phyloP scores from a whole-genome alignment of 441 rosid genomes.

The Manihot esculenta region DNA sequence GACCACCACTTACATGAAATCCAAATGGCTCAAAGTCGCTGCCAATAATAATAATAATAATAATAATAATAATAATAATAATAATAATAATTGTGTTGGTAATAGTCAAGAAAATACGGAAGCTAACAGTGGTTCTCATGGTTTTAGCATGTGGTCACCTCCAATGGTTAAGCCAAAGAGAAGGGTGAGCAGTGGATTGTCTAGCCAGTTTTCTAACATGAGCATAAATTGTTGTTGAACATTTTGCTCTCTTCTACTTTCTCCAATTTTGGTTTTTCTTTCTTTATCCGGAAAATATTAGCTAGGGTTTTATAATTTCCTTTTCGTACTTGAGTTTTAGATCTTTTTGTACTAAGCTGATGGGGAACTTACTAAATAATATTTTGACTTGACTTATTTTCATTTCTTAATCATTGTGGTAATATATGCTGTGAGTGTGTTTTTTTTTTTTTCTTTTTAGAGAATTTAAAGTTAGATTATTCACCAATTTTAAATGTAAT shows the following conservation, averaged over 20 bases:
- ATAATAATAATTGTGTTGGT: neutral
- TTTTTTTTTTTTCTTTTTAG: too few relatives aligned
- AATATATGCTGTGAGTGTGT: too few relatives aligned
- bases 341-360: neutral
- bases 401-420: too few relatives aligned
- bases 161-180: constrained; percentile 29
- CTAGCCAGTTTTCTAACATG: constrained; percentile 45
- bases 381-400: too few relatives aligned
- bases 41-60: neutral
- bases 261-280: neutral
- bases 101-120: neutral
- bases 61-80: neutral
- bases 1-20: constrained; percentile 42
- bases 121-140: constrained; percentile 9
- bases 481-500: too few relatives aligned
- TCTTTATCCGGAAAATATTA: too few relatives aligned
- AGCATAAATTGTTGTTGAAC: constrained; percentile 47
- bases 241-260: neutral
- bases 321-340: neutral
- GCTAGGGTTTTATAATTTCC: too few relatives aligned
- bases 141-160: constrained; percentile 29
- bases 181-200: constrained; percentile 34
- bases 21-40: constrained; percentile 38
- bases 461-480: too few relatives aligned
- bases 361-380: too few relatives aligned